Base-by-base conservation (phyloP, 768 basidiomycete species). In the Coprinopsis marcescibilis region DNA sequence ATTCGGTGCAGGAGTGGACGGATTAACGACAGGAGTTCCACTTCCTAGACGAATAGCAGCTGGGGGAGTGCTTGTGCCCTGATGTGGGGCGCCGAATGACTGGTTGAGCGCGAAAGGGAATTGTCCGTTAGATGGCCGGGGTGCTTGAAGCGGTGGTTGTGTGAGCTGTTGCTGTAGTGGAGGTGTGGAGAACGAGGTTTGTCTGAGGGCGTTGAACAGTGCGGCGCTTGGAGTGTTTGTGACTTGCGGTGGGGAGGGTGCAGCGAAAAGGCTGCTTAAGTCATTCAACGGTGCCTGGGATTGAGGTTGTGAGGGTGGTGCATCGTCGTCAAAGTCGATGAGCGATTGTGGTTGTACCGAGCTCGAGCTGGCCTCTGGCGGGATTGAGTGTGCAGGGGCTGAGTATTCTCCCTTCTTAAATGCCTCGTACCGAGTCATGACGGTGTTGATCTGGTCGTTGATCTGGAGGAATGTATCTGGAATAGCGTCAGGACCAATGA, bases 381-480 rank as follows among this genome's bases (percentile, higher is more conserved):
- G 89, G 49, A 88, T 78, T 4, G 84, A 83, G 48, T 81, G 81
- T 19, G 80, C 67, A 6, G 82, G 81, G 14, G 72, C 75, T 2
- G 70, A 68, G 60, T 81, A 94, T 66, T 99, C 93, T 42, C 96
- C 96, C 48, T 78, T 81, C 66, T 91, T 91, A 76, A 87, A 97
- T 0, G 91, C 84, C 49, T 97, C 92, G 61, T 93, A 97, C 19
- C 95, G 85, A 23, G 78, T 76, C 12, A 97, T 65, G 12, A 93
- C 91, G 15, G 80, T 87, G 67, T 99, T 99, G 65, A 99, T 93
- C 58, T 96, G 89, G 65, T 99, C 96, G 63, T 99, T 99, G 51
- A 94, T 94, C 62, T 98, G 81, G 14, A 99, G 71, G 62, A 96
- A 86, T 2, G 91, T 91, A 51, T 94, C 94, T 92, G 57, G 12